Conservation (phyloP, 805 yeast species). For the Metschnikowia henanensis region DNA sequence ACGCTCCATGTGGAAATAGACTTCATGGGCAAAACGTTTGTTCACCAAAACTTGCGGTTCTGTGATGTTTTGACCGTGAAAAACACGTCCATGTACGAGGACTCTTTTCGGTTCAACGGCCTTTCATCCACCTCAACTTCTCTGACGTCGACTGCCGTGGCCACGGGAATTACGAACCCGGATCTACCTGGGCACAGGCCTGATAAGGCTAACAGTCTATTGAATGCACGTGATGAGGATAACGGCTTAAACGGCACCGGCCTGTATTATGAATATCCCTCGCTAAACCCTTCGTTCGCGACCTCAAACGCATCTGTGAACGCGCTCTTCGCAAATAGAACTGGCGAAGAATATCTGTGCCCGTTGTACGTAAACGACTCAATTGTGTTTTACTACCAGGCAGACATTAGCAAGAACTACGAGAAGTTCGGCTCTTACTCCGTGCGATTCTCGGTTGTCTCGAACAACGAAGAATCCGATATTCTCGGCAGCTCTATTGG, state of each 20-base stretch:
- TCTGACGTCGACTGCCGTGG: not conserved
- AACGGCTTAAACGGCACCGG: not conserved
- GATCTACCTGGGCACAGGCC: conserved; percentile 1
- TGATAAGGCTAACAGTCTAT: not conserved
- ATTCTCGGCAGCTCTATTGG: conserved; percentile 49
- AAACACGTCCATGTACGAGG: conserved; percentile 26
- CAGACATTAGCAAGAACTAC: conserved; percentile 37
- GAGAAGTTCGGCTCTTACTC: conserved; percentile 47
- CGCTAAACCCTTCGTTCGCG: conserved; percentile 1
- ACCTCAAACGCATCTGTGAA: conserved; percentile 22
- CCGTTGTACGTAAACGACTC: conserved; percentile 41
- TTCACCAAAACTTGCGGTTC: conserved; percentile 41
- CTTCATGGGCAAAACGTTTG: conserved; percentile 43
- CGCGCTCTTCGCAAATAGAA: conserved; percentile 24
- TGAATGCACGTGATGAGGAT: not conserved
- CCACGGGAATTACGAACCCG: conserved; percentile 4
- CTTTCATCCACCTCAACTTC: not conserved
- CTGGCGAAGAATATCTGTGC: conserved; percentile 31
- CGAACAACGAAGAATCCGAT: conserved; percentile 34
- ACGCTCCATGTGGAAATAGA: conserved; percentile 47
- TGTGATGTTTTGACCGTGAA: conserved; percentile 44
- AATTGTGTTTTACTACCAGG: conserved; percentile 37
- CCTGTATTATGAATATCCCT: not conserved
- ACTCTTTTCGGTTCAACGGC: conserved; percentile 28
- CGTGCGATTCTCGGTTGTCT: conserved; percentile 40